Base-by-base conservation (phyloP, 106 monocot species). In the Agapanthus africanus region DNA sequence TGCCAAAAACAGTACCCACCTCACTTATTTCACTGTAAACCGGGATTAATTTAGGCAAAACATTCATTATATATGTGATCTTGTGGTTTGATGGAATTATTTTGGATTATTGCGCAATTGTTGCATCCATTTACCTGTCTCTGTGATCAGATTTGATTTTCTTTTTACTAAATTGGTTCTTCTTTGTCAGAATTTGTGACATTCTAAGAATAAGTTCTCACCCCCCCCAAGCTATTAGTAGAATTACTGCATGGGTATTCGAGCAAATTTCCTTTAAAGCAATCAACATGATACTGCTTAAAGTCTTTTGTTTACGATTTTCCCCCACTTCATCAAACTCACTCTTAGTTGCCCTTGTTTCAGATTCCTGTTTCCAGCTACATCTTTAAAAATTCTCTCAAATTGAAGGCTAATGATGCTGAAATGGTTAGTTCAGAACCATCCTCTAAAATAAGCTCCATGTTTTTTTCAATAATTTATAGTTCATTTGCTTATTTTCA, bases 381-480 rank as follows among this genome's bases (percentile, higher is more conserved):
- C 71, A 87, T 93, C 13, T 72, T 99, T 57, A 72, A 77, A 26
- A 83, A 83, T 74, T 99, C 97, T 33, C 80, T 99, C 42, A 99
- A 99, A 74, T 78, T 93, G 22, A 90, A 99, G 73, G 68, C 77
- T 60, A 87, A 75, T 83, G 89, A 99, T 79, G 84, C 87, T 70
- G 90, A 99, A 38, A 93, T 57, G 80, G 93, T 92, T 31, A 37
- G 74, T 70, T 34, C 27, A 28, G 34, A 49, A 25, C 54, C 49
- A 6, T 14, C 33, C 22, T 21, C 21, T 10, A 0, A n/a, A n/a
- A 47, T 35, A 26, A 44, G 40, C 36, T 21, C 67, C 40, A 16
- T 15, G 23, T 2, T 4, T 11, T 40, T n/a, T 37, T 16, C 11
- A 25, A 19, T 18, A 15, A 11, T 32, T 39, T 34, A n/a, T 72